A percentile compares a stretch with the other conserved stretches of the same genome.
Conservation (phyloP, 768 basidiomycete genomes). For the Trametes cubensis region DNA sequence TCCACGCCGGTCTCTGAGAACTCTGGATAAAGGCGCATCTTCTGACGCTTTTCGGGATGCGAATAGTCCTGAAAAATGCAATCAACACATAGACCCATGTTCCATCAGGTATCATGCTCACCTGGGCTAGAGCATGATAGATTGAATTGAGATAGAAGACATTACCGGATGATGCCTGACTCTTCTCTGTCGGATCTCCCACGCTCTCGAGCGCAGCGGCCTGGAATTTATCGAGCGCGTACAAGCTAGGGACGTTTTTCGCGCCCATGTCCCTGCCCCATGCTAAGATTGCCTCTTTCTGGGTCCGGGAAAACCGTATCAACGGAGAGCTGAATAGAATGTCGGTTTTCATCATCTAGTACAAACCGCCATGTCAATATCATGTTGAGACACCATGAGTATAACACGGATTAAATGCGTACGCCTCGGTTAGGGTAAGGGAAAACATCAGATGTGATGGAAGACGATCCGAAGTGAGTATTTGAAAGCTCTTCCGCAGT, state of each 20-base stretch:
- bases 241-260: slow-evolving; percentile 32
- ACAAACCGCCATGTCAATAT: not conserved
- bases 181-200: slow-evolving; percentile 31
- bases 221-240: slow-evolving; percentile 29
- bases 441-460: not conserved
- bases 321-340: slow-evolving; percentile 38
- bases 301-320: slow-evolving; percentile 35
- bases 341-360: slow-evolving; percentile 34
- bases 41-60: slow-evolving; percentile 27
- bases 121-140: slow-evolving; percentile 26
- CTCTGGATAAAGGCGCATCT: slow-evolving; percentile 36
- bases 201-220: slow-evolving; percentile 25
- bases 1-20: slow-evolving; percentile 27
- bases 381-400: too few relatives aligned
- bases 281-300: slow-evolving; percentile 33
- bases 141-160: slow-evolving; percentile 36
- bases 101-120: slow-evolving; percentile 14
- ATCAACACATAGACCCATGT: not conserved
- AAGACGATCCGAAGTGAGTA: not conserved
- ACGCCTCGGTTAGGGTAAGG: slow-evolving; percentile 17
- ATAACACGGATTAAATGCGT: too few relatives aligned
- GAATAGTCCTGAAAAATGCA: slow-evolving; percentile 27
- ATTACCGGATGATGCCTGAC: slow-evolving; percentile 26
- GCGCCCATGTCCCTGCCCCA: slow-evolving; percentile 37
- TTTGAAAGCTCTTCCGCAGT: not conserved